Evolutionary conservation across 2,329 filamentous ascomycete species (phyloP).

Genomic region (Pyrenophora graminea): DNA sequence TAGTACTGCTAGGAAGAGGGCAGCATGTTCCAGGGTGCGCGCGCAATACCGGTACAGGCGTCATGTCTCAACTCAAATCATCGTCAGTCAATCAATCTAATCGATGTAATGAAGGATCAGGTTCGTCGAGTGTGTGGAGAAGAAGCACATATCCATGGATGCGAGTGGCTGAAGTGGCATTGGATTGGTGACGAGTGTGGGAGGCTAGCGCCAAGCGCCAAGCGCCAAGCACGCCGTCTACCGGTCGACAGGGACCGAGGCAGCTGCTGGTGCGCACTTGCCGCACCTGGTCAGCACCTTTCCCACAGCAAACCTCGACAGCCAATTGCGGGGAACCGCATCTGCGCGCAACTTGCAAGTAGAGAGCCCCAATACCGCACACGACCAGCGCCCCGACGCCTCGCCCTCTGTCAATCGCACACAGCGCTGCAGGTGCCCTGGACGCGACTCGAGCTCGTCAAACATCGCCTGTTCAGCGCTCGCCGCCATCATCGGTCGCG

Average conservation of each 20-base stretch:
- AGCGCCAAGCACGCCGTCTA: conserved; percentile 13
- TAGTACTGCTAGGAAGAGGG: background rate
- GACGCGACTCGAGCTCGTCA: too few species aligned
- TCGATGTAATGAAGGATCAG: background rate
- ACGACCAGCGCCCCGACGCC: conserved; percentile 19
- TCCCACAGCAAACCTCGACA: conserved; percentile 23
- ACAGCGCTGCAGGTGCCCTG: conserved; percentile 8
- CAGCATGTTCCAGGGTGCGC: background rate
- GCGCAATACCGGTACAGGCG: background rate
- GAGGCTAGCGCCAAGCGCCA: background rate
- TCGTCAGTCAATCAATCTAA: background rate
- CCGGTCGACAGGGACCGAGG: conserved; percentile 23
- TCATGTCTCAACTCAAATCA: too few species aligned
- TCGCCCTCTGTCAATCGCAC: conserved; percentile 5
- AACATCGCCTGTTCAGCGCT: too few species aligned
- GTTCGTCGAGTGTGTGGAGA: too few species aligned
- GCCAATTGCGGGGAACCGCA: conserved; percentile 36
- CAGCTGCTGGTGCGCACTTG: conserved; percentile 3
- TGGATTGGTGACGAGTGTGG: background rate
- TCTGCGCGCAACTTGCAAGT: conserved; percentile 21
- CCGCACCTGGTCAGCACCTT: conserved; percentile 7
- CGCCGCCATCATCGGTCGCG: too few species aligned
- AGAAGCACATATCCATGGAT: too few species aligned
- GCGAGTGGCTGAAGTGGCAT: conserved; percentile 1
- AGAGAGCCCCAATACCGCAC: conserved; percentile 12